phyloP scores from a whole-genome alignment of 768 basidiomycete species.

The Calocera viscosa region DNA sequence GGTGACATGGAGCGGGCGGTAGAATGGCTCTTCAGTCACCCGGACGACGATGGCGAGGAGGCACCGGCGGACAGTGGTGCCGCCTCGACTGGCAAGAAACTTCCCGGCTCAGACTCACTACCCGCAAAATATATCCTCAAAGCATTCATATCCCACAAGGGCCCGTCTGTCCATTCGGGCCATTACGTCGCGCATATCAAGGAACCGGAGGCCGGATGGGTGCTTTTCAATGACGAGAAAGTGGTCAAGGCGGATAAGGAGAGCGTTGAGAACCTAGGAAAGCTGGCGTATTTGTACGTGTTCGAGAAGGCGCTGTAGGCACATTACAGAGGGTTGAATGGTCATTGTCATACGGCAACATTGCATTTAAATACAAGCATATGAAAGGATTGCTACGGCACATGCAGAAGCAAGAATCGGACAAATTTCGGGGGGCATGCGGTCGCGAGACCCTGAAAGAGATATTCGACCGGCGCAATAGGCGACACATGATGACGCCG shows the following conservation, averaged over 20 bases:
- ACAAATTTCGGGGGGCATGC: neutral
- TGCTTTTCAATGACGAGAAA: slow-evolving; percentile 93
- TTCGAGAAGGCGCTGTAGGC: slow-evolving; percentile 46
- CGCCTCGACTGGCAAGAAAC: slow-evolving; percentile 18
- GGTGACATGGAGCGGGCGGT: slow-evolving; percentile 75
- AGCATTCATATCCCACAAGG: slow-evolving; percentile 95
- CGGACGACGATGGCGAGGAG: slow-evolving; percentile 66
- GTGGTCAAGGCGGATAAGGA: slow-evolving; percentile 78
- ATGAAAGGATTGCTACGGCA: neutral
- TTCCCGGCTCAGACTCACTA: slow-evolving; percentile 41
- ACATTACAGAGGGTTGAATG: neutral
- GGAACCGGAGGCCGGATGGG: slow-evolving; percentile 49
- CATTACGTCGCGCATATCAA: slow-evolving; percentile 82
- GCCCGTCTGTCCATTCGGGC: slow-evolving; percentile 86
- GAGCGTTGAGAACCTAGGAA: slow-evolving; percentile 69
- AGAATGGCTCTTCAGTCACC: slow-evolving; percentile 93
- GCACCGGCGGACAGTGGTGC: slow-evolving; percentile 24
- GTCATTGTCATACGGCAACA: neutral
- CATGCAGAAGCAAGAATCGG: neutral
- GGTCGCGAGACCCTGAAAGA: neutral
- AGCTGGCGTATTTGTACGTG: slow-evolving; percentile 84
- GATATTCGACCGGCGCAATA: too few species aligned
- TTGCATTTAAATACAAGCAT: neutral
- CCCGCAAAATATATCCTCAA: slow-evolving; percentile 74
- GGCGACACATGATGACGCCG: neutral